Evolutionary conservation across 78 protist species (phyloP).

Genomic region (Anaeramoeba flamelloides): DNA sequence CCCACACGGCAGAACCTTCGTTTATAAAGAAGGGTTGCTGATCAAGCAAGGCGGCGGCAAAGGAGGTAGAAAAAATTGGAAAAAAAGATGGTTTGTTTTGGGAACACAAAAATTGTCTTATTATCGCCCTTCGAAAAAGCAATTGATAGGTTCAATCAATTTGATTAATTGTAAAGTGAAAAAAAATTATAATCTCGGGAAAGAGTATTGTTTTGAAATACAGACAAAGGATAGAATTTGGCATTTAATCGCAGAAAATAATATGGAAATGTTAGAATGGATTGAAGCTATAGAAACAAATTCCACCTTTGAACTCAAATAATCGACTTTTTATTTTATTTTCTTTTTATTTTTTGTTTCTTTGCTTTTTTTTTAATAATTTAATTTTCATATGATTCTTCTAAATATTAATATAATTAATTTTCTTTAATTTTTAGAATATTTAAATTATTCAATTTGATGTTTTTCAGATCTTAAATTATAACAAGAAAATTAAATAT

Average conservation of each 20-base stretch:
- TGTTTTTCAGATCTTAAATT: too few species aligned
- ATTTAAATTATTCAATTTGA: too few species aligned
- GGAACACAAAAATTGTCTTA: background rate
- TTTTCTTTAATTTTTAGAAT: too few species aligned
- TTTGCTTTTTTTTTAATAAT: too few species aligned
- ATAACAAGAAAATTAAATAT: too few species aligned
- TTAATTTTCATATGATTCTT: too few species aligned
- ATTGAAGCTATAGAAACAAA: background rate
- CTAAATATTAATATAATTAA: too few species aligned
- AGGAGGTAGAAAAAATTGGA: slow-evolving; percentile 3
- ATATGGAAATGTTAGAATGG: background rate
- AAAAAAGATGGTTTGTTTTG: background rate
- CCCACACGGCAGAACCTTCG: background rate
- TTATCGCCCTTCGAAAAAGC: background rate
- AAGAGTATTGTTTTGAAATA: background rate
- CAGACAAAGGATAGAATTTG: background rate
- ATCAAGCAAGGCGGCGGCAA: slow-evolving; percentile 1
- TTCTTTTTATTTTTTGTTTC: too few species aligned
- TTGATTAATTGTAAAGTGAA: background rate
- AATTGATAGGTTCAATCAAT: background rate
- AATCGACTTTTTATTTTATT: too few species aligned
- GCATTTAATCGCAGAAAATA: background rate
- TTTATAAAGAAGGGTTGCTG: background rate
- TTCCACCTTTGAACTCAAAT: too few species aligned
- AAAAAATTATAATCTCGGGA: background rate